These are phyloP conservation scores for Hippophae tibetana DNA, from an alignment of 306 rosid species.

Conservation along the genomic window DNA sequence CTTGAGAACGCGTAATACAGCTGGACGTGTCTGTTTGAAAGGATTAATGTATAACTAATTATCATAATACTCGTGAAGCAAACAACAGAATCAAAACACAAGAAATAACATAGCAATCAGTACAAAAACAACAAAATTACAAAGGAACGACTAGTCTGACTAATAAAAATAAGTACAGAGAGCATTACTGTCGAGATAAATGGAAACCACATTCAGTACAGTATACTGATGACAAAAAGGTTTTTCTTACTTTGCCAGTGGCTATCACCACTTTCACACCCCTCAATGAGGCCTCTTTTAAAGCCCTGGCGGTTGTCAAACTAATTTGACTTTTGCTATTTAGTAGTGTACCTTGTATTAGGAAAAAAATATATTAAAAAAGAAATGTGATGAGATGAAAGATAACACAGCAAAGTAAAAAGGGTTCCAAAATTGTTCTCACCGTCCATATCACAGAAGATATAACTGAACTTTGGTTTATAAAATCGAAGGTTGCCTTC, in stretches of 20 bases:
- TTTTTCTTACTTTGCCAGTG: constrained; percentile 77
- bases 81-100: neutral
- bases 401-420: constrained; percentile 1
- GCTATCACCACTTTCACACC: constrained; percentile 94
- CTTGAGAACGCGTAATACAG: constrained; percentile 60
- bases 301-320: constrained; percentile 51
- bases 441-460: constrained; percentile 99
- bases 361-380: constrained; percentile 6
- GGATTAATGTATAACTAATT: constrained; percentile 11
- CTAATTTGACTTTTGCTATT: constrained; percentile 71
- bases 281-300: constrained; percentile 67
- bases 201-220: neutral
- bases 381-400: constrained; percentile 19
- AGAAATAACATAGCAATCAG: constrained; percentile 6
- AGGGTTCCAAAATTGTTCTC: constrained; percentile 17
- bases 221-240: constrained; percentile 11
- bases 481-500: constrained; percentile 75
- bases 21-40: constrained; percentile 73
- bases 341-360: constrained; percentile 70
- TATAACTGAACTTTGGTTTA: constrained; percentile 74
- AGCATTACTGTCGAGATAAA: constrained; percentile 1
- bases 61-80: constrained; percentile 13
- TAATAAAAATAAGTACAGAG: neutral
- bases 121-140: constrained; percentile 8
- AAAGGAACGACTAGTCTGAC: neutral